Evolutionary conservation across 208 protist genomes (phyloP), one percentile per base, ranked within the genome.

Genomic region (Entamoeba histolytica): DNA sequence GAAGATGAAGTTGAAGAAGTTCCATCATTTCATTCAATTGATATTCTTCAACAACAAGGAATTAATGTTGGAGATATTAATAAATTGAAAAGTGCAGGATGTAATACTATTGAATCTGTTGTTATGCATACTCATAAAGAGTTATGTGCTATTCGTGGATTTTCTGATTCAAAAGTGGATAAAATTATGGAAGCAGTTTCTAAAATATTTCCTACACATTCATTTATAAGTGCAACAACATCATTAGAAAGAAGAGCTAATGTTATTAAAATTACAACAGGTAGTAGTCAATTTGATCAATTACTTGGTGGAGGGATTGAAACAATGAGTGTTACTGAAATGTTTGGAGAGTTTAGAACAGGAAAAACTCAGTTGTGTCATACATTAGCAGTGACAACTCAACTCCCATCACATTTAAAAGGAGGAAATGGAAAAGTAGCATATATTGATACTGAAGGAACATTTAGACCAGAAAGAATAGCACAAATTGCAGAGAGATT

Each of bases 371-470:
- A 99, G 95, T 96, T 99, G 17, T 98, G 97, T 51, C 98, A 99
- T 95, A 99, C 98, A 7, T 31, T 93, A 44, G 69, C 69, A 15
- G 69, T 91, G 1, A 91, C 69, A 39, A 15, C 23, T 19, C 69
- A 91, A 91, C 19, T 91, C 2, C 98, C 97, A 19, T 31, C 93
- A 15, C 96, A 95, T 52, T 97, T 97, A 96, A 97, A 96, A 51
- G 97, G 97, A 50, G 97, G 97, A 28, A 97, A 97, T 93, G 97
- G 97, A 69, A 97, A 97, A 94, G 97, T 97, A 49, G 95, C 98
- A 19, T 99, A 98, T 95, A 97, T 99, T 49, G 98, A 99, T 96
- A 99, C 98, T 1, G 98, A 99, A 96, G 97, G 97, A 49, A 99
- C 98, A 39, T 99, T 99, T 95, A 96, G 98, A 2, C 98, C 98